Evolutionary conservation across 192 early-diverging fungal genomes (phyloP), one percentile per base, ranked within the genome.

Genomic region (Coemansia sp.): DNA sequence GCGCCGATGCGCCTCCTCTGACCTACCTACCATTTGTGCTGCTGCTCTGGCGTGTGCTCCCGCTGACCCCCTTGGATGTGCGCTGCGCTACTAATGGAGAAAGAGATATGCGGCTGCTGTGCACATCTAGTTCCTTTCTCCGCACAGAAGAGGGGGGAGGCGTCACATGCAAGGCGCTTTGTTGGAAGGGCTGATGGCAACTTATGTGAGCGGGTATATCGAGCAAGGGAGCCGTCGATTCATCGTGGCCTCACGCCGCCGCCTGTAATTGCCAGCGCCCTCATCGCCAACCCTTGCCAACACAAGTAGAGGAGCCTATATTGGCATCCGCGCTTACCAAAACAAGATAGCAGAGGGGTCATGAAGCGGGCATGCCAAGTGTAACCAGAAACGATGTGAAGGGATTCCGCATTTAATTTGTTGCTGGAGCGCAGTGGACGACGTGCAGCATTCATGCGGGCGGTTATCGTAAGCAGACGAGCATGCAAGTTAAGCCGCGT

Each of bases 341-440:
- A n/a, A n/a, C 32, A 35, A 7, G 7, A 35, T 35, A 35, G 32
- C 32, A 35, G 32, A 5, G 32, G 32, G 32, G 4, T 35, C 7
- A 5, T 35, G 24, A 53, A 31, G 27, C 17, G 11, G 12, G 29
- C 7, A 5, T 35, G 29, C 24, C 51, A 31, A 32, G 27, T 53
- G 51, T 31, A 53, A 31, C 17, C 51, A 2, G 51, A 53, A 53
- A 53, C 51, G 2, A 24, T 14, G 29, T 31, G 27, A 14, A 27
- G 14, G 22, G 25, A 53, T 29, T 15, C 51, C 29, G 51, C 51
- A 53, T 53, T 53, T 53, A 53, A 53, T 53, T 53, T 53, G 27
- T 7, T 14, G 27, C 15, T 9, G 3, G 51, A 17, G 51, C 8
- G 14, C 27, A 31, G 51, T 15, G 27, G 29, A 27, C 15, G 51